Evolutionary conservation across 2,329 filamentous ascomycete genomes (phyloP).

Genomic region (Teratosphaeria pseudoeucalypti): DNA sequence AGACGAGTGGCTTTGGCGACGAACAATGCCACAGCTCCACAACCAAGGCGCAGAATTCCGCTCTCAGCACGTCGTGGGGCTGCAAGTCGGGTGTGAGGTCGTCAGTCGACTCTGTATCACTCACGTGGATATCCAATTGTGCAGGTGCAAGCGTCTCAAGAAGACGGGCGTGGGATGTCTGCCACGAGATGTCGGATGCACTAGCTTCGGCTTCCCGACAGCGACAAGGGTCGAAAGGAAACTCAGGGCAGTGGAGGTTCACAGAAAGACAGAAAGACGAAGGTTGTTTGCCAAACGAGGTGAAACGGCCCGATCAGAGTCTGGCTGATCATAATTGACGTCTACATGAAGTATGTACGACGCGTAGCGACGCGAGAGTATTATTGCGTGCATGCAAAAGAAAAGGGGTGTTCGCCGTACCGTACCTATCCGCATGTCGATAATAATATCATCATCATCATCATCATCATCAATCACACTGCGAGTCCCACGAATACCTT

Average conservation of each 20-base stretch:
- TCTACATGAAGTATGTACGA: not conserved
- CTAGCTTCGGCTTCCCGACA: not conserved
- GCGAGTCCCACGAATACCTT: not conserved
- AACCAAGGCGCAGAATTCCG: not conserved
- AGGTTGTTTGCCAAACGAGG: not conserved
- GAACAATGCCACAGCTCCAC: slow-evolving; percentile 1
- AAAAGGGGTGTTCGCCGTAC: not conserved
- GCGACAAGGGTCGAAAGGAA: not conserved
- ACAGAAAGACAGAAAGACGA: not conserved
- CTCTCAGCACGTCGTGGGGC: not conserved
- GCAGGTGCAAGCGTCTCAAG: not conserved
- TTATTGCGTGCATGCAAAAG: not conserved
- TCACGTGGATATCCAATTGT: not conserved
- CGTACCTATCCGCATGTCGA: too few species aligned
- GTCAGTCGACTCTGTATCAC: not conserved
- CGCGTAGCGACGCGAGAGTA: not conserved
- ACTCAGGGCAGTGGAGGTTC: not conserved
- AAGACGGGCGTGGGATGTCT: not conserved
- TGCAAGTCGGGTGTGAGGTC: not conserved
- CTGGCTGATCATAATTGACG: not conserved
- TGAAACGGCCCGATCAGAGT: not conserved
- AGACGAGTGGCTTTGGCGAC: not conserved
- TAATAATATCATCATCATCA: not conserved
- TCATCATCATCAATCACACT: not conserved
- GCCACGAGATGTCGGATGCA: not conserved